Percentiles rank a stretch among this genome's conserved stretches.
phyloP scores from a whole-genome alignment of 2,329 filamentous ascomycete genomes.

The Taxawa tesnikishii region DNA sequence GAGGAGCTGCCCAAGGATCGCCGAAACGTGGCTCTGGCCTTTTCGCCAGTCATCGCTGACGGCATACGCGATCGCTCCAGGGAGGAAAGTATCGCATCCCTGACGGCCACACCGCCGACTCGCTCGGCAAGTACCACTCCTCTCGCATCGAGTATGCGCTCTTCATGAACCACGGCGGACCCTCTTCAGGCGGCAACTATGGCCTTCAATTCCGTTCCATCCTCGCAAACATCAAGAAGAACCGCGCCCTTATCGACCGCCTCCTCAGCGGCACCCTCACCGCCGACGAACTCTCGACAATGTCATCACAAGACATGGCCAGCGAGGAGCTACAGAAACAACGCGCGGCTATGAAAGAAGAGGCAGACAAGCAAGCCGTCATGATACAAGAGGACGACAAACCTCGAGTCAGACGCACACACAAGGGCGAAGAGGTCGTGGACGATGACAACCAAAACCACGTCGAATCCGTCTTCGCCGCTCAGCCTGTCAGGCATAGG shows the following conservation, averaged over 20 bases:
- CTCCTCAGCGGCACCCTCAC: constrained; percentile 62
- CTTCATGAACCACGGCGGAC: constrained; percentile 42
- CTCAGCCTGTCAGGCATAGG: constrained; percentile 30
- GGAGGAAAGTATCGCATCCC: constrained; percentile 47
- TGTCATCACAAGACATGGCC: constrained; percentile 84
- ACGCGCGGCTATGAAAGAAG: constrained; percentile 64
- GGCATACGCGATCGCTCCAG: constrained; percentile 57
- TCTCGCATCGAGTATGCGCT: constrained; percentile 67
- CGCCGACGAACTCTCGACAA: constrained; percentile 66
- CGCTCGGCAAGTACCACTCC: constrained; percentile 56
- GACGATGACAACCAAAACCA: constrained; percentile 45
- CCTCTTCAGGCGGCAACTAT: constrained; percentile 37
- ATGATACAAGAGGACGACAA: constrained; percentile 60
- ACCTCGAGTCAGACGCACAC: constrained; percentile 73
- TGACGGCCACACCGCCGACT: constrained; percentile 50
- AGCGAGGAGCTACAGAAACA: constrained; percentile 77
- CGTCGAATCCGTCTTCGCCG: constrained; percentile 34
- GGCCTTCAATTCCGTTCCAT: constrained; percentile 60
- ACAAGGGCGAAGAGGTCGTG: constrained; percentile 88
- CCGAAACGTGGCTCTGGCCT: constrained; percentile 54
- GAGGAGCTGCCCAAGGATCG: constrained; percentile 51
- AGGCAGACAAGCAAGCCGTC: constrained; percentile 72
- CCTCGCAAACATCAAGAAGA: constrained; percentile 79
- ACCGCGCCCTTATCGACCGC: constrained; percentile 62
- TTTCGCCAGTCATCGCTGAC: constrained; percentile 57